phyloP scores from a whole-genome alignment of 2,329 filamentous ascomycete genomes.

The Aspergillus ustus region DNA sequence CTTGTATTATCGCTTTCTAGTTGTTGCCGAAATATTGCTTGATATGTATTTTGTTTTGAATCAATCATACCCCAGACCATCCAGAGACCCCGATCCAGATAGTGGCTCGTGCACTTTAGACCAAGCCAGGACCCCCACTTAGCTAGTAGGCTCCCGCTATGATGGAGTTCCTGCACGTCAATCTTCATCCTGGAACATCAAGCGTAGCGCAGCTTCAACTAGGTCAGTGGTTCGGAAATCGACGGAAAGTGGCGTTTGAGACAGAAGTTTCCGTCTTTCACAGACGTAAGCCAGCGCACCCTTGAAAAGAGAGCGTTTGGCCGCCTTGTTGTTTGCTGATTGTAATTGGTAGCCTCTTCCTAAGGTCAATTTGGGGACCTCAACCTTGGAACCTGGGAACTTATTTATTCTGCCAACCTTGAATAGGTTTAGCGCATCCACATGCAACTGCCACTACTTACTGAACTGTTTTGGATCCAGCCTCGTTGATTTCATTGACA shows the following conservation, averaged over 20 bases:
- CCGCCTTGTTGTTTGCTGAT: slow-evolving; percentile 8
- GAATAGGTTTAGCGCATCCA: neutral
- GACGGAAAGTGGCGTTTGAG: neutral
- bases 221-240: neutral
- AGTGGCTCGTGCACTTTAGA: no score
- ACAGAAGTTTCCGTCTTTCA: neutral
- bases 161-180: slow-evolving; percentile 7
- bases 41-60: neutral
- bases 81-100: no score
- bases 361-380: no score
- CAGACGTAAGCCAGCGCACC: neutral
- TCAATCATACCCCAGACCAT: no score
- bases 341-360: slow-evolving; percentile 23
- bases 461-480: slow-evolving; percentile 20
- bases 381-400: no score
- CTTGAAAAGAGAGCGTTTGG: slow-evolving; percentile 4
- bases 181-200: slow-evolving; percentile 1
- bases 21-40: neutral
- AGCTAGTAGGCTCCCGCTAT: no score
- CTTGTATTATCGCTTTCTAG: neutral
- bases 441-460: slow-evolving; percentile 7
- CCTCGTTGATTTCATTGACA: slow-evolving; percentile 17
- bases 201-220: neutral
- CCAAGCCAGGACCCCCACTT: no score
- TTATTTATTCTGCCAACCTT: slow-evolving; percentile 17